Base-by-base conservation (phyloP, 1,139 yeast genomes). In the Spathaspora sp. region DNA sequence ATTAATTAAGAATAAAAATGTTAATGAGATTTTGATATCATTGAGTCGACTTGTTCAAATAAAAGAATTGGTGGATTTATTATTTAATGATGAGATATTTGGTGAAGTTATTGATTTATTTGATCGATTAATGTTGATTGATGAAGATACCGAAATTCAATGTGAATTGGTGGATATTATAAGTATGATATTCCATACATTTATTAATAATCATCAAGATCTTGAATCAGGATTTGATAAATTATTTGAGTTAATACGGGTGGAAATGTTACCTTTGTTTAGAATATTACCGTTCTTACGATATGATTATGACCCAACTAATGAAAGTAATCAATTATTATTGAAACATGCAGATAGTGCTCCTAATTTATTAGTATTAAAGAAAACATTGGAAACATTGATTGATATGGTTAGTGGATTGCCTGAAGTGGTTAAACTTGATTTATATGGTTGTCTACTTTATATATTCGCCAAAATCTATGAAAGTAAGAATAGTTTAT, bases 31-130 rank as follows among this genome's bases (percentile, higher is more conserved):
- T 2, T 65, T 87, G 44, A 59, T 61, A 0, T 83, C 88, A 0
- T 61, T 89, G 52, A 74, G 74, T 38, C 75, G 81, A 48, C 71
- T 89, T 29, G 71, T 89, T 29, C 79, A 75, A 47, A 78, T 82
- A 41, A 68, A 80, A 1, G 76, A 80, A 8, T 75, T 89, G 39
- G 81, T 86, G 11, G 74, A 76, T 7, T 70, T 84, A 25, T 64
- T 89, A 9, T 84, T 87, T 59, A 74, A 81, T 43, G 89, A 85
- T 51, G 82, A 78, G 16, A 80, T 89, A 1, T 88, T 89, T 63
- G 78, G 78, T 4, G 99, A 93, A 61, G 74, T 85, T 4, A 70
- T 89, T 45, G 95, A 88, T 53, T 68, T 89, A 27, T 71, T 93
- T 51, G 96, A 89, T 57, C 73, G 97, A 44, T 68, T 88, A 39